Conservation (phyloP, 1,139 yeast genomes). For the Zygosaccharomyces pseudobailii region DNA sequence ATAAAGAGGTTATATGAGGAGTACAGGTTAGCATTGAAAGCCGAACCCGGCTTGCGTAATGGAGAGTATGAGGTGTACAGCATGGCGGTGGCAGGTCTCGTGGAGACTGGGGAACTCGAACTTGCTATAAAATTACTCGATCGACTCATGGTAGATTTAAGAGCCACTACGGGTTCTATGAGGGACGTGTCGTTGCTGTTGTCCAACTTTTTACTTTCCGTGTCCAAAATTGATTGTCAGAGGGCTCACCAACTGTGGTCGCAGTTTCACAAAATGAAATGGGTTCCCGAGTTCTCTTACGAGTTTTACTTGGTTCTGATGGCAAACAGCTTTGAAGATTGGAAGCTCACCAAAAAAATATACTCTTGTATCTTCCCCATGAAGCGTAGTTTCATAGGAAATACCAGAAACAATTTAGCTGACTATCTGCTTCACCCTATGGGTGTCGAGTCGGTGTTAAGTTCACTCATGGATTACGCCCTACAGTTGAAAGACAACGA, state of each 20-base stretch:
- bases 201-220: conserved; percentile 34
- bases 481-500: conserved; percentile 33
- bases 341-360: conserved; percentile 31
- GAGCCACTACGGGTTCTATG: conserved; percentile 30
- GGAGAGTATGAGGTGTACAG: conserved; percentile 49
- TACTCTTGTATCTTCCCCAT: conserved; percentile 37
- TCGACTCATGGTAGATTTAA: conserved; percentile 34
- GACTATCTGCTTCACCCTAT: conserved; percentile 27
- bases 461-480: conserved; percentile 31
- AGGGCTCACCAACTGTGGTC: conserved; percentile 35
- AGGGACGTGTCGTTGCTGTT: conserved; percentile 31
- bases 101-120: conserved; percentile 45
- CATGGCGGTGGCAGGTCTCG: conserved; percentile 47
- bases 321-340: conserved; percentile 31
- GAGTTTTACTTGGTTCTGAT: conserved; percentile 36
- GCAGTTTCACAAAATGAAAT: conserved; percentile 34
- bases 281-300: conserved; percentile 40
- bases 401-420: conserved; percentile 14
- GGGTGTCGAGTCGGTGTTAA: conserved; percentile 23
- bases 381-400: conserved; percentile 15
- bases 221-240: conserved; percentile 32
- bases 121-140: conserved; percentile 56
- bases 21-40: conserved; percentile 27
- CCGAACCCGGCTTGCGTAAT: conserved; percentile 17
- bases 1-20: conserved; percentile 35